Percentiles rank a stretch among this genome's conserved stretches.
Conservation (phyloP, 495 filamentous ascomycete species). For the Podospora pseudoanserina region DNA sequence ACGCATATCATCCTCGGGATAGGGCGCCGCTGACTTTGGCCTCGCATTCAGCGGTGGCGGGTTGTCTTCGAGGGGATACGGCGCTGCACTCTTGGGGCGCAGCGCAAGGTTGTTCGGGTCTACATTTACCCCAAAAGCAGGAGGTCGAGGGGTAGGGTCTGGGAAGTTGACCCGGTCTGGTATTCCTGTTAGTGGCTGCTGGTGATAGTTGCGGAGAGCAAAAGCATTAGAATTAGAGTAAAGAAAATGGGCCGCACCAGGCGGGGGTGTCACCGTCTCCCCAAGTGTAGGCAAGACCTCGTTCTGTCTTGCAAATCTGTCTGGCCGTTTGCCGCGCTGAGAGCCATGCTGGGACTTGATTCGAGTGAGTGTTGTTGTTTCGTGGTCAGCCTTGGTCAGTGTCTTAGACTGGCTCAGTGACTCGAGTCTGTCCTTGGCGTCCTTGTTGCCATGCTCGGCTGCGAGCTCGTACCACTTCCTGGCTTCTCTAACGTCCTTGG, state of each 20-base stretch:
- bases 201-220: not conserved
- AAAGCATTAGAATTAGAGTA: not conserved
- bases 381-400: slow-evolving; percentile 85
- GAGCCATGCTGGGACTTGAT: slow-evolving; percentile 94
- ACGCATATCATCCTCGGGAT: slow-evolving; percentile 50
- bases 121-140: slow-evolving; percentile 44
- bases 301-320: slow-evolving; percentile 52
- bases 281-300: slow-evolving; percentile 52
- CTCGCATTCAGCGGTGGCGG: slow-evolving; percentile 41
- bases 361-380: slow-evolving; percentile 79
- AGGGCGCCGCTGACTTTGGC: slow-evolving; percentile 44
- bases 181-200: slow-evolving; percentile 26
- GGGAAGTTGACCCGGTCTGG: slow-evolving; percentile 62
- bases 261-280: slow-evolving; percentile 24
- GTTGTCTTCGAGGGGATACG: slow-evolving; percentile 46
- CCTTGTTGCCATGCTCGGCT: slow-evolving; percentile 85
- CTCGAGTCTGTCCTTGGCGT: slow-evolving; percentile 77
- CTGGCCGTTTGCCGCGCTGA: slow-evolving; percentile 66
- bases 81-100: slow-evolving; percentile 53
- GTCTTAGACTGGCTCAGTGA: slow-evolving; percentile 82
- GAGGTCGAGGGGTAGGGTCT: slow-evolving; percentile 55
- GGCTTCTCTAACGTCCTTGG: slow-evolving; percentile 76
- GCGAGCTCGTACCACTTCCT: slow-evolving; percentile 88
- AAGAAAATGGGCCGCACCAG: slow-evolving; percentile 16
- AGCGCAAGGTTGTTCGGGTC: slow-evolving; percentile 34